These are phyloP conservation scores for Blumeriella jaapii DNA, from an alignment of 2,329 filamentous ascomycete genomes.

Conservation along the genomic window DNA sequence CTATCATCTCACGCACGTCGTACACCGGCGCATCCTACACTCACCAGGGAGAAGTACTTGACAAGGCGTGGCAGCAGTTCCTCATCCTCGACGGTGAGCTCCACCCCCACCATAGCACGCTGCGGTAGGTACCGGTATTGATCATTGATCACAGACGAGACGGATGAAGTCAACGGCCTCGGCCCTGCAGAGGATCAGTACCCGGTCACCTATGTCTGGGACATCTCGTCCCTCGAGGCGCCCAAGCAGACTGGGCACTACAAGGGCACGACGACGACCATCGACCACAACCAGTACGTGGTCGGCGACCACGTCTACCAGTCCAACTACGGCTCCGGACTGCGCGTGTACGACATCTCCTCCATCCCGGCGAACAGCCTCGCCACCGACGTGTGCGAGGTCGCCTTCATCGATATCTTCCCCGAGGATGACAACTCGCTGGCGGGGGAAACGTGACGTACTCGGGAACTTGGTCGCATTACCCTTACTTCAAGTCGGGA, in stretches of 20 bases:
- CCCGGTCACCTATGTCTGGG: constrained; percentile 41
- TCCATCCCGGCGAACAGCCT: constrained; percentile 27
- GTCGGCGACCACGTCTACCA: constrained; percentile 33
- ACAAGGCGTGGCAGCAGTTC: no score
- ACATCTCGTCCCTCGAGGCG: constrained; percentile 30
- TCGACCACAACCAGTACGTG: constrained; percentile 38
- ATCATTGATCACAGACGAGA: constrained; percentile 12
- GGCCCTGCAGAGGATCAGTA: constrained; percentile 33
- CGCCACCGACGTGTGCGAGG: constrained; percentile 31
- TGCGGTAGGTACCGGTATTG: constrained; percentile 9
- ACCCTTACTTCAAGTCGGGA: constrained; percentile 30
- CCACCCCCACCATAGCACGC: constrained; percentile 39
- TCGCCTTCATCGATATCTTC: constrained; percentile 27
- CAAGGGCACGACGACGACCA: constrained; percentile 28
- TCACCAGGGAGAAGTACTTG: constrained; percentile 28
- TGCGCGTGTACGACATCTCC: constrained; percentile 28
- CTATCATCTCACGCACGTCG: constrained; percentile 34
- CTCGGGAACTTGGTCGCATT: constrained; percentile 33
- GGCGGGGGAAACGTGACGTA: constrained; percentile 31
- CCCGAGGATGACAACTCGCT: constrained; percentile 18
- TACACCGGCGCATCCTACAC: background rate
- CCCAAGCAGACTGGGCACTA: constrained; percentile 34
- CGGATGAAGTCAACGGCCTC: constrained; percentile 33
- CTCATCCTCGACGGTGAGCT: constrained; percentile 35
- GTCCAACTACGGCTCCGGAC: constrained; percentile 38